phyloP scores from a whole-genome alignment of 345 rosid genomes.

The Euphorbia peplus region DNA sequence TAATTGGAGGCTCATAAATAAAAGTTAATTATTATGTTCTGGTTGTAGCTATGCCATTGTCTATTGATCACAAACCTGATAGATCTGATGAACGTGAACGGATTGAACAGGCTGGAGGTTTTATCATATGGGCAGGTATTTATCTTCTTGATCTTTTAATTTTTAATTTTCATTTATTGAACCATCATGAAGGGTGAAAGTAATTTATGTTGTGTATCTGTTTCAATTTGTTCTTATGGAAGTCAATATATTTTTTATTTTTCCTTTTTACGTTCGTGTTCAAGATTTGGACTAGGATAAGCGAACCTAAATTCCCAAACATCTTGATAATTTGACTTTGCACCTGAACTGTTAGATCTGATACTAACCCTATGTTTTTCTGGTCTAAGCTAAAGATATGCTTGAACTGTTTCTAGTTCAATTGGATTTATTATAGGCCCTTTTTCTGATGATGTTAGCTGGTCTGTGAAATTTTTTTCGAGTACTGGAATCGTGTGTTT shows the following conservation, averaged over 20 bases:
- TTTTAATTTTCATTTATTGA: background rate
- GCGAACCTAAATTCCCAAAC: background rate
- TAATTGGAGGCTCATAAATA: background rate
- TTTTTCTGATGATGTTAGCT: background rate
- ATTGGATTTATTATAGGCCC: background rate
- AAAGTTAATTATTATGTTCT: background rate
- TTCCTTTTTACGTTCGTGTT: background rate
- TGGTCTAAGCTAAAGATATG: background rate
- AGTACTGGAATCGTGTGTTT: too few relatives aligned
- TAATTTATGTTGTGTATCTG: background rate
- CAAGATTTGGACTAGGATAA: background rate
- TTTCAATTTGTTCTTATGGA: background rate
- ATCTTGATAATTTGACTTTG: background rate
- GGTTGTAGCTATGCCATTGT: slow-evolving; percentile 40
- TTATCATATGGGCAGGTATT: slow-evolving; percentile 51
- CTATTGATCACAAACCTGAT: slow-evolving; percentile 52
- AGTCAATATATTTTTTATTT: slow-evolving; percentile 1
- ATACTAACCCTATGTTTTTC: background rate
- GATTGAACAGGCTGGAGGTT: slow-evolving; percentile 50
- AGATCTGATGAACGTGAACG: slow-evolving; percentile 48
- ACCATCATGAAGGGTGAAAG: slow-evolving; percentile 1
- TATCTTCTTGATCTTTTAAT: slow-evolving; percentile 7
- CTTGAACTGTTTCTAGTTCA: background rate
- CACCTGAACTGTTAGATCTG: background rate
- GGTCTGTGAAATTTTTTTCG: background rate